Evolutionary conservation across 805 yeast genomes (phyloP), one percentile per base, ranked within the genome.

Genomic region (Candida vaughaniae): DNA sequence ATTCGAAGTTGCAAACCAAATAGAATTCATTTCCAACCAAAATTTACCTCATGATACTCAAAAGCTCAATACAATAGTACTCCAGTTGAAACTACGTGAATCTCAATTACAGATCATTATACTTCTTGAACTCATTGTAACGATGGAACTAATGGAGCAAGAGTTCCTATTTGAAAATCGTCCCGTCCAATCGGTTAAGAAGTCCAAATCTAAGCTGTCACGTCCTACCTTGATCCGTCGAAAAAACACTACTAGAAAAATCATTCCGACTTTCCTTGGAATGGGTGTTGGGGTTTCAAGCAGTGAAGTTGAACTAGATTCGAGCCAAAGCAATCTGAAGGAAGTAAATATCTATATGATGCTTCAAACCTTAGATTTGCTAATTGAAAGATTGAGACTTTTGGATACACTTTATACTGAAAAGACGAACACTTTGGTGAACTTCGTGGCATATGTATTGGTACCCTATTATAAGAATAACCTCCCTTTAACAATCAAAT

Each of bases 71-170:
- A 32, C 30, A 5, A 12, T 72, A 1, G 49, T 64, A 2, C 52
- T 60, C 25, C 65, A 69, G 25, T 57, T 78, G 40, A 78, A 77
- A 43, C 60, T 73, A 2, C 57, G 82, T 23, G 84, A 78, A 44
- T 73, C 80, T 1, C 81, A 77, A 43, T 49, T 79, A 22, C 84
- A 79, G 48, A 58, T 77, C 0, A 46, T 79, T 2, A 42, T 77
- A 1, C 43, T 74, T 2, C 46, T 78, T 27, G 84, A 79, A 45
- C 38, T 75, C 3, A 52, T 78, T 3, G 44, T 53, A 16, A 32
- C 58, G 8, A 51, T 62, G 39, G 54, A 52, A 4, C 42, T 66
- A 6, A 70, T 69, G 36, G 73, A 61, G 51, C 51, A 41, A 17
- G 56, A 44, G 14, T 67, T 58, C 49, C 56, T 66, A 48, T 58